Conservation (phyloP, 2,329 filamentous ascomycete species). For the Kalmusia sp. region DNA sequence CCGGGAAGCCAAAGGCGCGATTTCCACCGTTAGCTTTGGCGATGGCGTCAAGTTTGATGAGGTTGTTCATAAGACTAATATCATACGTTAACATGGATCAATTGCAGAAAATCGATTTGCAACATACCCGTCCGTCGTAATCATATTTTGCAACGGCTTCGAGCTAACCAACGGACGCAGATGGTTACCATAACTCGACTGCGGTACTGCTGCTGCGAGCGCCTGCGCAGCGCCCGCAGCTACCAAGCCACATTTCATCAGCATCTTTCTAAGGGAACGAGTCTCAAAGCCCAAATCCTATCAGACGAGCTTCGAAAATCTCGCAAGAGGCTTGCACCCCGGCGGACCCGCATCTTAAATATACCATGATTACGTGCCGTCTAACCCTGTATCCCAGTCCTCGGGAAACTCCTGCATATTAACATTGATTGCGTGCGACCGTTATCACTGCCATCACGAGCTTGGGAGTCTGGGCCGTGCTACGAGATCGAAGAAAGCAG, state of each 20-base stretch:
- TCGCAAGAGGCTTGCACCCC: not conserved
- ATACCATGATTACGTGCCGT: too few relatives aligned
- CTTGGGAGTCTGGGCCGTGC: conserved; percentile 17
- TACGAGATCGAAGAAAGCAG: conserved; percentile 39
- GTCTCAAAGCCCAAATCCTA: too few relatives aligned
- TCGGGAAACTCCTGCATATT: conserved; percentile 9
- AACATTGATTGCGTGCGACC: conserved; percentile 20
- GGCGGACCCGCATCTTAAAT: conserved; percentile 7
- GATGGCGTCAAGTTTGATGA: conserved; percentile 63
- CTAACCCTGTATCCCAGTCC: too few relatives aligned
- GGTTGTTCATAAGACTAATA: conserved; percentile 59
- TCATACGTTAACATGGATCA: not conserved
- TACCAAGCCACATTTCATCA: conserved; percentile 29
- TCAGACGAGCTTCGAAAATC: not conserved
- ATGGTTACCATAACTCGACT: conserved; percentile 27
- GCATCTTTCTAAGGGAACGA: conserved; percentile 35
- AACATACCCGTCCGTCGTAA: conserved; percentile 48
- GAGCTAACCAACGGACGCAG: conserved; percentile 41
- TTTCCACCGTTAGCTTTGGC: conserved; percentile 64
- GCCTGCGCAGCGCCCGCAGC: conserved; percentile 33
- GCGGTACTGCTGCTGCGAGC: conserved; percentile 29
- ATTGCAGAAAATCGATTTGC: not conserved
- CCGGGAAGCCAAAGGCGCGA: conserved; percentile 65
- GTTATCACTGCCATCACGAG: conserved; percentile 23
- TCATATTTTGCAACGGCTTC: conserved; percentile 49